A percentile compares a stretch with the other conserved stretches of the same genome.
Evolutionary conservation across 495 filamentous ascomycete genomes (phyloP).

Genomic region (Talaromyces thailandensis): DNA sequence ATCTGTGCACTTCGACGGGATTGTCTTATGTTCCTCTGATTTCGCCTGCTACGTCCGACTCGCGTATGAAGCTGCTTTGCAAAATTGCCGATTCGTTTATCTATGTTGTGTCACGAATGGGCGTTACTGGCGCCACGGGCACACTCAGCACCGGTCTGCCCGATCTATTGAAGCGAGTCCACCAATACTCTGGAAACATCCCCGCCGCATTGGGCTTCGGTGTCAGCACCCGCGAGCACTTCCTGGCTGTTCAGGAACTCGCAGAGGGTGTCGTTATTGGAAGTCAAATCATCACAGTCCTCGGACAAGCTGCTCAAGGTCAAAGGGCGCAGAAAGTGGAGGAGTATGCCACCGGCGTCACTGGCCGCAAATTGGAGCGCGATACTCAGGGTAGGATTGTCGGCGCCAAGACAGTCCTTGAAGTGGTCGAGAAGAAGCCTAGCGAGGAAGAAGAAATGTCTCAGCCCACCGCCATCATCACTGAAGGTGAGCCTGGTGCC

Average conservation of each 20-base stretch:
- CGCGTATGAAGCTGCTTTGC: conserved; percentile 90
- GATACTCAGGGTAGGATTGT: conserved; percentile 25
- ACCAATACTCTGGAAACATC: conserved; percentile 81
- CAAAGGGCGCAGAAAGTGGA: conserved; percentile 66
- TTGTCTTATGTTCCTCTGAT: conserved; percentile 94
- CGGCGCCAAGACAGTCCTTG: conserved; percentile 35
- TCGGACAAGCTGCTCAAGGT: conserved; percentile 62
- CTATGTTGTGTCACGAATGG: conserved; percentile 97
- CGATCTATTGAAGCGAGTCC: conserved; percentile 74
- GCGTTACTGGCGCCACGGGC: conserved; percentile 86
- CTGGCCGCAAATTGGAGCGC: conserved; percentile 46
- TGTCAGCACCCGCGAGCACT: conserved; percentile 92
- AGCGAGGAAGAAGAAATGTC: conserved; percentile 11
- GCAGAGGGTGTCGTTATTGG: conserved; percentile 98
- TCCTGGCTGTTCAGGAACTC: conserved; percentile 69
- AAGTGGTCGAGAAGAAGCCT: conserved; percentile 48
- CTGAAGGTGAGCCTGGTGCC: conserved; percentile 44
- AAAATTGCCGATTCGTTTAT: conserved; percentile 98
- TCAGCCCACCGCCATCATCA: conserved; percentile 47
- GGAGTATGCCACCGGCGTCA: conserved; percentile 77
- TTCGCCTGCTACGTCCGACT: conserved; percentile 84
- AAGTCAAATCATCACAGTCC: conserved; percentile 77
- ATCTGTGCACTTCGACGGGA: conserved; percentile 65
- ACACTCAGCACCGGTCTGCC: conserved; percentile 71
- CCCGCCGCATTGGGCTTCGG: conserved; percentile 92